Evolutionary conservation across 495 filamentous ascomycete species (phyloP), one percentile per base, ranked within the genome.

Genomic region (Lophiotrema nucula): DNA sequence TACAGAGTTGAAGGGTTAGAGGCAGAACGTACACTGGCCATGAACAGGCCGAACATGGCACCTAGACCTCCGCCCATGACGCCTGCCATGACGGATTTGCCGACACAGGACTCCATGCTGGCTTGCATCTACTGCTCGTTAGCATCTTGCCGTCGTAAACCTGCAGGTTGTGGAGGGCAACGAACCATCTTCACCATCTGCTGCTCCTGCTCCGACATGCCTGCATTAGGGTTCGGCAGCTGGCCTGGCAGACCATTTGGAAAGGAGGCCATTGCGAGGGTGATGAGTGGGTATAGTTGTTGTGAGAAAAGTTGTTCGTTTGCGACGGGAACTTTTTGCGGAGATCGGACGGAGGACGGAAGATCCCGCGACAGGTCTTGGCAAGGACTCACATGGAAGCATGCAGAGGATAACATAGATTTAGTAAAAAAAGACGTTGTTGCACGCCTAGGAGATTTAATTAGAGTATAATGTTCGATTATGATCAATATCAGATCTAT

Each of bases 41-140:
- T 67, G 38, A 67, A 67, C 24, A 67, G 56, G 10, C 64, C 64
- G 28, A 67, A 67, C 58, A 67, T 63, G n/a, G 54, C 64, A 22
- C 64, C 64, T 18, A 67, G 37, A 1, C 64, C 64, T 1, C 54
- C 60, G 28, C 64, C 64, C 64, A 67, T 67, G 16, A 67, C 59
- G 39, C 64, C 64, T 6, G 64, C 59, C 64, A 67, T 67, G 35
- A 54, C 45, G 4, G 64, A 62, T 33, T 67, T 67, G 38, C 64
- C 64, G 2, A 46, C 50, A 39, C 64, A 67, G 27, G 47, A 55
- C 50, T 67, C 64, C 64, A 67, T 67, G 22, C 59, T 47, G 13
- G 45, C 27, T 60, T 67, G 64, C 64, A 67, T 67, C 63, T 66
- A 37, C 46, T 22, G 44, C 38, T 22, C 0, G 4, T 15, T 18